phyloP scores from a whole-genome alignment of 345 rosid species.

The Brassica incana region DNA sequence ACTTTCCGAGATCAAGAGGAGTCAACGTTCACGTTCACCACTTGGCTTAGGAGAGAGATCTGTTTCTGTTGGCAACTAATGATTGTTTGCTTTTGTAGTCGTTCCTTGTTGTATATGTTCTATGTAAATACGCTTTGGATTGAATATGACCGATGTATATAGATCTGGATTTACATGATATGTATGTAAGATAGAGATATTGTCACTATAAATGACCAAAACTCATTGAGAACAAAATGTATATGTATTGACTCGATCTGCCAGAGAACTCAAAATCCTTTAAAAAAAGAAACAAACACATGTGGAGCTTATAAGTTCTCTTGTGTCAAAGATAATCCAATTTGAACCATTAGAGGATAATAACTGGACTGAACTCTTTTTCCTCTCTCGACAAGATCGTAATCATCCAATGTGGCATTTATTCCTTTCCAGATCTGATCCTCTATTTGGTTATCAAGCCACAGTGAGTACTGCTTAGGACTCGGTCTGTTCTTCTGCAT shows the following conservation, averaged over 20 bases:
- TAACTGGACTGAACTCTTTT: constrained; percentile 70
- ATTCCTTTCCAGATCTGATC: constrained; percentile 98
- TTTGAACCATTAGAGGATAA: constrained; percentile 85
- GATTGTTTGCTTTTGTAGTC: constrained; percentile 4
- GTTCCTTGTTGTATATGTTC: constrained; percentile 17
- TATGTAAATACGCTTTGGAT: constrained; percentile 22
- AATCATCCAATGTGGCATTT: constrained; percentile 93
- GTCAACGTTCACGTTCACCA: constrained; percentile 58
- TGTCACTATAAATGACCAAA: constrained; percentile 7
- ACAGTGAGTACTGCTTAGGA: constrained; percentile 78
- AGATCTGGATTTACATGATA: constrained; percentile 23
- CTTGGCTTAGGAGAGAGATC: constrained; percentile 58
- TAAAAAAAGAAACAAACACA: background rate
- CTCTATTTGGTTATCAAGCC: constrained; percentile 95
- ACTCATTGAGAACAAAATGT: background rate
- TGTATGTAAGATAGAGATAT: constrained; percentile 3
- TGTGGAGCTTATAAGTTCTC: constrained; percentile 8
- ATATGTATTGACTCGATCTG: background rate
- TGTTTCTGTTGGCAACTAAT: constrained; percentile 48
- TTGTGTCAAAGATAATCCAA: constrained; percentile 64
- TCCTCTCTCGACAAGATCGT: constrained; percentile 90
- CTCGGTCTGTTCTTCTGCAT: constrained; percentile 83
- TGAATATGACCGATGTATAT: background rate
- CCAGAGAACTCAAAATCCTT: constrained; percentile 6
- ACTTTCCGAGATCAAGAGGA: constrained; percentile 39